Evolutionary conservation across 345 rosid genomes (phyloP).

Genomic region (Laguncularia racemosa): DNA sequence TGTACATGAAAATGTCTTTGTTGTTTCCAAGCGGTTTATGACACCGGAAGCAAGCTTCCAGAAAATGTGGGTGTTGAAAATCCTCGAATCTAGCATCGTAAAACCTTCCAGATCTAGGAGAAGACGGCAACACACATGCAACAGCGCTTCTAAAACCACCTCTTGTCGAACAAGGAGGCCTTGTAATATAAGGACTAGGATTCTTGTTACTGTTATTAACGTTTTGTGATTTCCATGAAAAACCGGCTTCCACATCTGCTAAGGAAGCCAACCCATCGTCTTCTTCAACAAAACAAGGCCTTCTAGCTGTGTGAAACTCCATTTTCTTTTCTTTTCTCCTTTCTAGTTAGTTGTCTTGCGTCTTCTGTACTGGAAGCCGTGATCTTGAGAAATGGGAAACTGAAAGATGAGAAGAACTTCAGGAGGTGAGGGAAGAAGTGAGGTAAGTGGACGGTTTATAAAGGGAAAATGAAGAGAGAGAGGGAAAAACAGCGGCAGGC

Average conservation of each 20-base stretch:
- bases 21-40: constrained; percentile 58
- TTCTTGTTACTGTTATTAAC: not conserved
- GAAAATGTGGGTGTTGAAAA: constrained; percentile 44
- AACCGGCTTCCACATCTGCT: constrained; percentile 58
- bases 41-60: constrained; percentile 67
- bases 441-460: not conserved
- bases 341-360: too few relatives aligned
- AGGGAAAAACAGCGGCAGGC: constrained; percentile 14
- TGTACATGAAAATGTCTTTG: constrained; percentile 82
- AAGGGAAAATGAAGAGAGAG: constrained; percentile 3
- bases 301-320: constrained; percentile 13
- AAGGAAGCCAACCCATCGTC: constrained; percentile 54
- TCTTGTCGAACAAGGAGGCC: constrained; percentile 22
- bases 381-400: not conserved
- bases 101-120: constrained; percentile 55
- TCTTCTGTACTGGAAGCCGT: not conserved
- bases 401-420: not conserved
- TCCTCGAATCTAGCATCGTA: constrained; percentile 60
- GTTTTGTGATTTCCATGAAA: constrained; percentile 24
- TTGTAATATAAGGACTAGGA: constrained; percentile 21
- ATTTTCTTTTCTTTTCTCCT: too few relatives aligned
- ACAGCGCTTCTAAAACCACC: constrained; percentile 32
- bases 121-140: constrained; percentile 21
- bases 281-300: constrained; percentile 43
- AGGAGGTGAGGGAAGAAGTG: not conserved